phyloP scores from a whole-genome alignment of 139 green algal species.

The Closterium sp. region DNA sequence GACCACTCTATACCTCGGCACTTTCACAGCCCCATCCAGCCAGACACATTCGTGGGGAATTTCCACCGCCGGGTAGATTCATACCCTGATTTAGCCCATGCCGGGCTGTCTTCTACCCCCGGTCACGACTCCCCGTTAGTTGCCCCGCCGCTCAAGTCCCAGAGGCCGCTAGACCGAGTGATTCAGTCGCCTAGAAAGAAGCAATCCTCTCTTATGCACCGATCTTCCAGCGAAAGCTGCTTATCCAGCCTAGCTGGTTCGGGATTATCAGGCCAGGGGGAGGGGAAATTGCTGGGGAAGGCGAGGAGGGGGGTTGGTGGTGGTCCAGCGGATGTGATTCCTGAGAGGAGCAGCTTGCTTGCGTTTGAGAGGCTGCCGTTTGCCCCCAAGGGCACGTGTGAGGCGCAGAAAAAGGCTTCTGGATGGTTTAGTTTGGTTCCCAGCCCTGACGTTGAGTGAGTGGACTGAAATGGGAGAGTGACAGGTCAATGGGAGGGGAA shows the following conservation, averaged over 20 bases:
- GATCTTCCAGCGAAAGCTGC: slow-evolving; percentile 1
- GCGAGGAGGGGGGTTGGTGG: too few relatives aligned
- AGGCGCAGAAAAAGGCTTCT: too few relatives aligned
- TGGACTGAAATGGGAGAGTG: too few relatives aligned
- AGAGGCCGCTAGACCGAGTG: not conserved
- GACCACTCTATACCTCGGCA: not conserved
- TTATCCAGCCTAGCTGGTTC: not conserved
- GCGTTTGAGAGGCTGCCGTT: too few relatives aligned
- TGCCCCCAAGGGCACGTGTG: too few relatives aligned
- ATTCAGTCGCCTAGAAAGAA: not conserved
- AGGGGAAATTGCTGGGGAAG: too few relatives aligned
- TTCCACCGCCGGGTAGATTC: not conserved
- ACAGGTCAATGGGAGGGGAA: too few relatives aligned
- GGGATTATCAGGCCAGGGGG: too few relatives aligned
- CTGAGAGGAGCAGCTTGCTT: not conserved
- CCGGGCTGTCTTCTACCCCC: not conserved
- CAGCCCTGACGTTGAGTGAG: too few relatives aligned
- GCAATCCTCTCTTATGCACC: not conserved
- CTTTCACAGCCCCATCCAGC: not conserved
- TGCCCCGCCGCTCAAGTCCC: not conserved
- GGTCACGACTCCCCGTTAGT: not conserved
- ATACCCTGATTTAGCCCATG: not conserved
- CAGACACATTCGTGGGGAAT: not conserved
- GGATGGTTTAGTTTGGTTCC: too few relatives aligned
- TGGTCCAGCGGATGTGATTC: not conserved